phyloP scores from a whole-genome alignment of 2,329 filamentous ascomycete genomes.

The Stagonosporopsis vannaccii region DNA sequence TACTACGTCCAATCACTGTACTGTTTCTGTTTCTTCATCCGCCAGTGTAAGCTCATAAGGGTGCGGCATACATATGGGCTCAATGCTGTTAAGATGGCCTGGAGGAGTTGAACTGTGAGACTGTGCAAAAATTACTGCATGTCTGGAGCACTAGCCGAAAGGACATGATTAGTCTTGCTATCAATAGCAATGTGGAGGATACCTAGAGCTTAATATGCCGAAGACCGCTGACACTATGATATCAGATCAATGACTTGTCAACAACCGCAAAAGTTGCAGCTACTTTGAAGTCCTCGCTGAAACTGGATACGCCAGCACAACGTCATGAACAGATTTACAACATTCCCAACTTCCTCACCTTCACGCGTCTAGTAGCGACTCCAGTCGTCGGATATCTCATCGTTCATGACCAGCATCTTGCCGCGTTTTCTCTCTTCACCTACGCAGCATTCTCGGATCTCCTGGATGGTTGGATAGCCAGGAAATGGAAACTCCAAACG shows the following conservation, averaged over 20 bases:
- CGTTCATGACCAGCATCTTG: slow-evolving; percentile 78
- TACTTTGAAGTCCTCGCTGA: slow-evolving; percentile 39
- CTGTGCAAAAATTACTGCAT: not conserved
- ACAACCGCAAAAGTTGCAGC: slow-evolving; percentile 32
- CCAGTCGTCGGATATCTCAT: slow-evolving; percentile 89
- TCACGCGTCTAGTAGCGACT: slow-evolving; percentile 81
- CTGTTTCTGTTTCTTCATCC: not conserved
- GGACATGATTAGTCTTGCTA: not conserved
- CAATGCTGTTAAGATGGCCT: not conserved
- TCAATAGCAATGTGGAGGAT: no score
- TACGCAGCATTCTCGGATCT: slow-evolving; percentile 93
- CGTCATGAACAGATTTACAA: slow-evolving; percentile 88
- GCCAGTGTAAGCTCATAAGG: not conserved
- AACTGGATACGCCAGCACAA: slow-evolving; percentile 28
- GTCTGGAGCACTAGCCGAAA: not conserved
- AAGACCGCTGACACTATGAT: slow-evolving; percentile 2
- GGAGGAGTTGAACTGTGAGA: not conserved
- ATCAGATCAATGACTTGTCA: slow-evolving; percentile 10
- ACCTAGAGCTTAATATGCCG: not conserved
- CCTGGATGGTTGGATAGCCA: slow-evolving; percentile 92
- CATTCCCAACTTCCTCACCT: slow-evolving; percentile 90
- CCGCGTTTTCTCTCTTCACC: slow-evolving; percentile 84
- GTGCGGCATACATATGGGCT: not conserved
- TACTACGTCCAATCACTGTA: not conserved
- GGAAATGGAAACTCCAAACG: slow-evolving; percentile 85